A percentile compares a stretch with the other conserved stretches of the same genome.
These are phyloP conservation scores for Ulvella scutata DNA, from an alignment of 139 green algal genomes.

Conservation along the genomic window DNA sequence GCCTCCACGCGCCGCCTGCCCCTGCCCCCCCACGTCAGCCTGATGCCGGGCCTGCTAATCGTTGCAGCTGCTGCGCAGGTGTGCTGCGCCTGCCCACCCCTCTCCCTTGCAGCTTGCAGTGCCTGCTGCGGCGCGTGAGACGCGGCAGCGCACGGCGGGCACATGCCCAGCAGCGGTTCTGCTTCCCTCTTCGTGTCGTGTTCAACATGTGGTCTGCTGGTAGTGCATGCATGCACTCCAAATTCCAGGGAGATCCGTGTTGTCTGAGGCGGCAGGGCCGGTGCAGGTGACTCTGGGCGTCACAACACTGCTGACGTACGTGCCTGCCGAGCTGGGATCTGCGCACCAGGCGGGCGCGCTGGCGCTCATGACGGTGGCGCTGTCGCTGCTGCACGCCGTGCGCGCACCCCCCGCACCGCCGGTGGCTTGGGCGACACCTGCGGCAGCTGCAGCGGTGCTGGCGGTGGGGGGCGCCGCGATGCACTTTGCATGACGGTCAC, in stretches of 20 bases:
- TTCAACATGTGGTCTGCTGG: no score
- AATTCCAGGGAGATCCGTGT: no score
- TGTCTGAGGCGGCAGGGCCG: no score
- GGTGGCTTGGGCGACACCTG: constrained; percentile 15
- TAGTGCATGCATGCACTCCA: no score
- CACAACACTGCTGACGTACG: constrained; percentile 72
- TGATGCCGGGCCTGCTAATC: constrained; percentile 25
- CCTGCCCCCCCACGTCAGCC: constrained; percentile 24
- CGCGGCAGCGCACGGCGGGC: no score
- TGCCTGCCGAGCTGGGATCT: constrained; percentile 70
- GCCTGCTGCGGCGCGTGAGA: no score
- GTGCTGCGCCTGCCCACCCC: no score
- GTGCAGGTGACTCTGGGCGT: constrained; percentile 60
- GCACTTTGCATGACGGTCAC: not conserved
- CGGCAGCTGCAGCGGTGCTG: constrained; percentile 24
- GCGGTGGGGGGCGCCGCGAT: constrained; percentile 29
- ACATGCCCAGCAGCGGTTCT: no score
- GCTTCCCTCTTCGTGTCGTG: no score
- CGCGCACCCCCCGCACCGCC: constrained; percentile 14
- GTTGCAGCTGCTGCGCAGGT: constrained; percentile 36
- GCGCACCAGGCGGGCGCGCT: constrained; percentile 76
- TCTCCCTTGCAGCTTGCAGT: no score
- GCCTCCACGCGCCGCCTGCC: constrained; percentile 13
- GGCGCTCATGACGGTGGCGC: constrained; percentile 68
- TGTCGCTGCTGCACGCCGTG: constrained; percentile 66